Conservation (phyloP, 768 basidiomycete genomes). For the Serendipita sp. region DNA sequence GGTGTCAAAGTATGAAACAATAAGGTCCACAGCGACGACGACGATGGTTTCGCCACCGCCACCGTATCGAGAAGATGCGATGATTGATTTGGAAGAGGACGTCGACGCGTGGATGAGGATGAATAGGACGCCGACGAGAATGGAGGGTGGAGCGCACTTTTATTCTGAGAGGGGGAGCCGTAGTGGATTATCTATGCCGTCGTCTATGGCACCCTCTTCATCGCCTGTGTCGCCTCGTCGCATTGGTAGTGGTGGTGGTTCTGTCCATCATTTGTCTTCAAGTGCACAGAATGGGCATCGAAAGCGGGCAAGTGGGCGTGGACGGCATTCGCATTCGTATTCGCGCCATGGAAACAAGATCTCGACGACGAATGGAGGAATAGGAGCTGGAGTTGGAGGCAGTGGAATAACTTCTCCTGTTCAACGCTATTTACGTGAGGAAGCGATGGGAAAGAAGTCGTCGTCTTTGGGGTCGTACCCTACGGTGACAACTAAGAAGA, state of each 20-base stretch:
- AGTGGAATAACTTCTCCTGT: background rate
- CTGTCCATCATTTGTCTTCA: too few relatives aligned
- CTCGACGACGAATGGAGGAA: too few relatives aligned
- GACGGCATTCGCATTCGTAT: too few relatives aligned
- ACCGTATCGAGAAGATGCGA: slow-evolving; percentile 18
- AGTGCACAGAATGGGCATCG: background rate
- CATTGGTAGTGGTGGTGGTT: slow-evolving; percentile 20
- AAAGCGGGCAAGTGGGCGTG: too few relatives aligned
- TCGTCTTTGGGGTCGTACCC: slow-evolving; percentile 10
- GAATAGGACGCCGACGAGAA: too few relatives aligned
- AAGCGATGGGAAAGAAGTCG: slow-evolving; percentile 7
- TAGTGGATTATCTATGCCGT: too few relatives aligned
- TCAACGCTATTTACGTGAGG: slow-evolving; percentile 11
- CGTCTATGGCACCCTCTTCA: too few relatives aligned
- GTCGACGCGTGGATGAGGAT: slow-evolving; percentile 17
- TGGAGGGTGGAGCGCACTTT: slow-evolving; percentile 32
- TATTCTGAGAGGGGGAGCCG: too few relatives aligned
- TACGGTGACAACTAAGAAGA: background rate
- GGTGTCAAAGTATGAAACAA: background rate
- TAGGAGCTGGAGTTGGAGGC: too few relatives aligned
- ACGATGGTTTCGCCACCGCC: slow-evolving; percentile 41
- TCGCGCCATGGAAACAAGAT: too few relatives aligned
- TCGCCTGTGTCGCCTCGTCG: slow-evolving; percentile 8
- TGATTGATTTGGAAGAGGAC: slow-evolving; percentile 16
- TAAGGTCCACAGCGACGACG: too few relatives aligned